Percentiles rank a stretch among this genome's conserved stretches.
phyloP scores from a whole-genome alignment of 306 rosid genomes.

The Inga laurina region DNA sequence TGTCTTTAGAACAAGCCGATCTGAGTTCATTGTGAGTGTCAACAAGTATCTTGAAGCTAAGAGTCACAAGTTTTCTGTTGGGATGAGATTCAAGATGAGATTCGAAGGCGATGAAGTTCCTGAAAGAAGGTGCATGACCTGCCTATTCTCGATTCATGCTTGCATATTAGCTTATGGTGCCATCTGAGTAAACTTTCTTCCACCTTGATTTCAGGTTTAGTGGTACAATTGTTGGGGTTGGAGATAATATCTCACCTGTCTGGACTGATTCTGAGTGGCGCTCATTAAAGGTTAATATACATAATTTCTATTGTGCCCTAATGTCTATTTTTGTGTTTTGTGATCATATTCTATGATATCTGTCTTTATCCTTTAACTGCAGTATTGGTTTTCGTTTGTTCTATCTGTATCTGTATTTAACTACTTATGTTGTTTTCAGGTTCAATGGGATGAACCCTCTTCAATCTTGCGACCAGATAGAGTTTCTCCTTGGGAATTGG shows the following conservation, averaged over 20 bases:
- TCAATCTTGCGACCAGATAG: conserved; percentile 89
- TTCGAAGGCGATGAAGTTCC: conserved; percentile 99
- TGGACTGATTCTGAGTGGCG: conserved; percentile 98
- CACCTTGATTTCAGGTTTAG: conserved; percentile 69
- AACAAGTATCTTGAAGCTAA: conserved; percentile 94
- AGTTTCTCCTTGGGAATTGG: conserved; percentile 98
- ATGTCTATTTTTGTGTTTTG: not conserved
- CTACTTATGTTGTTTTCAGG: conserved; percentile 48
- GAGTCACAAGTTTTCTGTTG: conserved; percentile 88
- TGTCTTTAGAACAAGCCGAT: conserved; percentile 87
- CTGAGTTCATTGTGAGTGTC: conserved; percentile 86
- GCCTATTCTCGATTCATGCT: conserved; percentile 24
- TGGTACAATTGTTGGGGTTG: conserved; percentile 96
- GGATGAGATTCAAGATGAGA: conserved; percentile 98
- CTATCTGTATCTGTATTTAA: not conserved
- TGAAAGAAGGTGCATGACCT: conserved; percentile 77
- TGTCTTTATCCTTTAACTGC: not conserved
- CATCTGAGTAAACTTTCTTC: conserved; percentile 20
- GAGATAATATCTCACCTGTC: conserved; percentile 69
- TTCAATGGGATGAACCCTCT: conserved; percentile 99
- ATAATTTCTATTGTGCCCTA: conserved; percentile 2
- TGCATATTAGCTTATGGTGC: conserved; percentile 12
- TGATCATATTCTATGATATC: not conserved
- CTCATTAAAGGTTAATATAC: conserved; percentile 69
- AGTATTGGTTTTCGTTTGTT: not conserved